Base-by-base conservation (phyloP, 177 flowering plant genomes). In the Vitis hybrid region DNA sequence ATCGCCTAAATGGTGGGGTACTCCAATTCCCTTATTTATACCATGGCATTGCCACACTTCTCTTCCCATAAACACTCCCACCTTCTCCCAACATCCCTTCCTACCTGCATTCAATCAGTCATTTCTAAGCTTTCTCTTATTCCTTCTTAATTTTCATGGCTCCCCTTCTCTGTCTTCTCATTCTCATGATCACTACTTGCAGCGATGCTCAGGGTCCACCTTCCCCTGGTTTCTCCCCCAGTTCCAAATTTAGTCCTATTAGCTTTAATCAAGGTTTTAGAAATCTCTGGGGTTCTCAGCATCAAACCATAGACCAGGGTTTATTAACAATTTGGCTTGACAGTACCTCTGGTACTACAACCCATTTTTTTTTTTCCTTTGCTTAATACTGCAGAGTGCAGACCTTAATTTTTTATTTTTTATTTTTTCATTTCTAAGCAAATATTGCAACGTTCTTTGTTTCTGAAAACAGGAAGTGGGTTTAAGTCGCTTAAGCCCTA, bases 211-310 rank as follows among this genome's bases (percentile, higher is more conserved):
- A 88, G 68, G 78, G 77, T 59, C 88, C 87, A 72, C 92, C 97
- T 65, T 90, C 95, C 12, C 96, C 97, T 18, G 97, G 97, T 70
- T 92, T 80, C 86, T 83, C 75, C 70, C 96, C 98, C 1, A 88
- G 89, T 62, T 82, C 91, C 4, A 80, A 75, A 58, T 72, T 89
- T 46, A 58, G 63, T 4, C 68, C 91, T 6, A 15, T 80, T 15
- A 71, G 71, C 55, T 93, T 93, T 75, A 64, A 76, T 59, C 81
- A 84, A 35, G 93, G 80, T 2, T 92, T 71, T 58, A 79, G 81
- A 30, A 93, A 81, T 56, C 86, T 88, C 12, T 93, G 98, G 98
- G 98, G 98, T 78, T 86, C 92, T 82, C 91, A 88, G 68, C 92
- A 93, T 71, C 97, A 89, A 57, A 77, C 66, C 5, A 9, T 85